Evolutionary conservation across 768 basidiomycete species (phyloP), one percentile per base, ranked within the genome.

Genomic region (Amyloporia xantha): DNA sequence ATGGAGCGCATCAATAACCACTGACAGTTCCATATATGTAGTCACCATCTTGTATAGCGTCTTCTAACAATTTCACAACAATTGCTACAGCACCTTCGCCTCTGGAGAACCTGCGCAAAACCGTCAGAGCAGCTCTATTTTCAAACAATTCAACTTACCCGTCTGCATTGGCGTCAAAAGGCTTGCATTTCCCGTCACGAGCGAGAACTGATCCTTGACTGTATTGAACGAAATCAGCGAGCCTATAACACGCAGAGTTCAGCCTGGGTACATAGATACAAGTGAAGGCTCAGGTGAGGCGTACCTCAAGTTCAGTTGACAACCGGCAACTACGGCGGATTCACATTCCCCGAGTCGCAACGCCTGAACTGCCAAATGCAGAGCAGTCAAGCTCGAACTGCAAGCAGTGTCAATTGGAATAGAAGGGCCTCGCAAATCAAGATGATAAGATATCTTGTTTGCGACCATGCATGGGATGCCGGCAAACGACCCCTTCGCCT

Each of bases 361-460:
- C 0, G 73, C 68, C 25, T 71, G 69, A 1, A 76, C 63, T 2
- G 72, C 77, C 15, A 78, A 66, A 58, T 79, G 76, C 40, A 74
- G 62, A 2, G 73, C 73, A 4, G 65, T 69, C n/a, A 72, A 58
- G 13, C 66, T 68, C 17, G 75, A 77, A 28, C 73, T 76, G 53
- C 77, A 78, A 1, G 74, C 74, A 0, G 73, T 76, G 50, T 79
- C 76, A 0, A 71, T 54, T 4, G 75, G 71, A 27, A 78, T 50
- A 3, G 77, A 79, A 11, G 77, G 78, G 11, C 76, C 76, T 1
- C 60, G 66, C 17, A 70, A 49, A 43, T 71, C 67, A 38, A 73
- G 57, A 47, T 70, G 66, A 51, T 74, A 71, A 1, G 73, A 71
- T 30, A 74, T 59, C 27, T 62, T 59, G 57, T 73, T 74, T 17